A percentile compares a stretch with the other conserved stretches of the same genome.
These are phyloP conservation scores for Ceratocystis cubensis DNA, from an alignment of 2,329 filamentous ascomycete genomes.

Conservation along the genomic window DNA sequence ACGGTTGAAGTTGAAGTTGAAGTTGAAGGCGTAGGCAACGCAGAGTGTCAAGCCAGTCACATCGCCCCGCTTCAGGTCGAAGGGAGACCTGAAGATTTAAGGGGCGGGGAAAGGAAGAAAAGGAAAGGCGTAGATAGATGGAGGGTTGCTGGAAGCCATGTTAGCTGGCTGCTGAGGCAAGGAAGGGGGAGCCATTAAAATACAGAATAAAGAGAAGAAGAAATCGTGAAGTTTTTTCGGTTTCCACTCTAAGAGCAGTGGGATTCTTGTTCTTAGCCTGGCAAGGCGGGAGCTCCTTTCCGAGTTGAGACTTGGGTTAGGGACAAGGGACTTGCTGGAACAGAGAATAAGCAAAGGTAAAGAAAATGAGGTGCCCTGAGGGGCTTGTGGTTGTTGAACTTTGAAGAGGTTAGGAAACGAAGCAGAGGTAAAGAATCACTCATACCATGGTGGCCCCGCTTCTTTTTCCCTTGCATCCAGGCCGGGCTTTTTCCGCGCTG, in stretches of 20 bases:
- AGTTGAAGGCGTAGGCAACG: too few species aligned
- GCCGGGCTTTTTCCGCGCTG: too few species aligned
- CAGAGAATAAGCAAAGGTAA: too few species aligned
- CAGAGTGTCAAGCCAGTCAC: too few species aligned
- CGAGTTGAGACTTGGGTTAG: neutral
- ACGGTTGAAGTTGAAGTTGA: too few species aligned
- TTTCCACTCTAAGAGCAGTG: neutral
- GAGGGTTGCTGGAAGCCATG: too few species aligned
- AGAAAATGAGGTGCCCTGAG: too few species aligned
- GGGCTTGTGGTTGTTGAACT: too few species aligned
- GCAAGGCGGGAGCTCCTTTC: conserved; percentile 5
- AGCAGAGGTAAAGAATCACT: neutral
- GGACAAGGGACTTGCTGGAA: neutral
- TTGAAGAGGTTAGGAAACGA: neutral
- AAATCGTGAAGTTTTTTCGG: neutral
- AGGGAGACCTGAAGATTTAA: neutral
- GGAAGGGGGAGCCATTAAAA: too few species aligned
- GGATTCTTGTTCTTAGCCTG: conserved; percentile 1
- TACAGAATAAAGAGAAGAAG: neutral
- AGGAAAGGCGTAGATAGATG: neutral
- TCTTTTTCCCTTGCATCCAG: too few species aligned
- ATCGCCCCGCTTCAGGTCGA: neutral
- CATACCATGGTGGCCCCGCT: too few species aligned
- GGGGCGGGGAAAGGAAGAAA: neutral
- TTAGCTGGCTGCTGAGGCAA: too few species aligned